These are phyloP conservation scores for Talaromyces proteolyticus DNA, from an alignment of 495 filamentous ascomycete species.

Conservation along the genomic window DNA sequence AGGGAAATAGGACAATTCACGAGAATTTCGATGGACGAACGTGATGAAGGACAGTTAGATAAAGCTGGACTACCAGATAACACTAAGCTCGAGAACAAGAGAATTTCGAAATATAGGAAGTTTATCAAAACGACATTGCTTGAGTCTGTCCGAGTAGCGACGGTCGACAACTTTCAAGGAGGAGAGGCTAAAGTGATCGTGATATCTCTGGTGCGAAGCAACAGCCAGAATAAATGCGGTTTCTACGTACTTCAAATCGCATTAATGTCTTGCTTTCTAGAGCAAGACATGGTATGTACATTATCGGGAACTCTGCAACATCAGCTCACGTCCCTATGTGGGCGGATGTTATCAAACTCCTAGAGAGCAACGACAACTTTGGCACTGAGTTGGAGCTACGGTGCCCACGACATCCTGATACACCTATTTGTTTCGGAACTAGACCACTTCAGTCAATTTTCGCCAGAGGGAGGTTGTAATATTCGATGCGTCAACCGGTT, in stretches of 20 bases:
- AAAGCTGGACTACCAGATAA: conserved; percentile 38
- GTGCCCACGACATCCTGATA: conserved; percentile 65
- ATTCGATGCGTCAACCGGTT: conserved; percentile 53
- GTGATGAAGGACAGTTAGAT: conserved; percentile 58
- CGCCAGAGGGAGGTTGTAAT: conserved; percentile 70
- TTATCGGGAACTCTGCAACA: conserved; percentile 67
- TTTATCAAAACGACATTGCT: conserved; percentile 46
- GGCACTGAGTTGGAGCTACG: conserved; percentile 49
- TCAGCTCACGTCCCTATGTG: conserved; percentile 60
- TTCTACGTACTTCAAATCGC: conserved; percentile 67
- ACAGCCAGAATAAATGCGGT: conserved; percentile 59
- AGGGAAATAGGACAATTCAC: conserved; percentile 42
- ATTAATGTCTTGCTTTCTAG: conserved; percentile 75
- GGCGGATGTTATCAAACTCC: conserved; percentile 52
- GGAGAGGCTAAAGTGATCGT: conserved; percentile 78
- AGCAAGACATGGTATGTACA: conserved; percentile 78
- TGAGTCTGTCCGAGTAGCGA: conserved; percentile 63
- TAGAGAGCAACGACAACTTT: conserved; percentile 43
- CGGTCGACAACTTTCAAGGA: conserved; percentile 82
- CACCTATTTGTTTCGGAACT: conserved; percentile 50
- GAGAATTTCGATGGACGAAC: conserved; percentile 60
- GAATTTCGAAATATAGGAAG: conserved; percentile 2
- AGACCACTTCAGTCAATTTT: conserved; percentile 53
- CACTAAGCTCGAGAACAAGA: conserved; percentile 8
- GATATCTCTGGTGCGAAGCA: conserved; percentile 78